Base-by-base conservation (phyloP, 2,329 filamentous ascomycete genomes). In the Fusarium sp. region DNA sequence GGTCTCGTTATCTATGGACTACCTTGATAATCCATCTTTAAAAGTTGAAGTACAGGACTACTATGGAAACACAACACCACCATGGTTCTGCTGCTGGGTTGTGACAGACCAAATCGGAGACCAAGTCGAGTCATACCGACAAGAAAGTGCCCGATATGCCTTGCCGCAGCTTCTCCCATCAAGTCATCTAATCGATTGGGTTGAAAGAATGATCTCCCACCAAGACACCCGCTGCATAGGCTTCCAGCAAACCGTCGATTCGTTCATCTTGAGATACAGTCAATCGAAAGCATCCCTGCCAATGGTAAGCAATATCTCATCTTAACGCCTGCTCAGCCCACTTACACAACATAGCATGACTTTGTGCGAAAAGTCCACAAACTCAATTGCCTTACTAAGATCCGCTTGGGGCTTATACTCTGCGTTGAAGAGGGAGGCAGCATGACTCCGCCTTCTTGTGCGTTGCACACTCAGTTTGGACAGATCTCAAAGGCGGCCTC, bases 21-120 rank as follows among this genome's bases (percentile, higher is more conserved):
- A 75, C 33, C 52, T 63, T 13, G 72, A 74, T 11, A 75, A 74
- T 20, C 74, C 74, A 41, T 54, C 66, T 26, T 44, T 75, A 16
- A 47, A 69, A 8, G 62, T 75, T 23, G 60, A 75, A 33, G 68
- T 76, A 15, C 74, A 75, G 38, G 72, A 75, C 49, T 75, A 74
- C 29, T 74, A 66, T 26, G 72, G 71, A 23, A 65, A 62, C 18
- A 58, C 65, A 26, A 63, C 69, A 6, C 49, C 69, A 1, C 72
- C 71, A n/a, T 75, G 74, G 74, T 64, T 69, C n/a, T 75, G 74
- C 41, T 75, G 74, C 28, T 76, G 72, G 74, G 71, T 75, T 10
- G 66, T 75, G n/a, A 73, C 68, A 48, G 72, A 73, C 28, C 71
- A 75, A 33, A 66, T 73, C n/a, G 72, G 62, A 11, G 74, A 71